Evolutionary conservation across 2,329 filamentous ascomycete genomes (phyloP).

Genomic region (Byssoonygena ceratinophila): DNA sequence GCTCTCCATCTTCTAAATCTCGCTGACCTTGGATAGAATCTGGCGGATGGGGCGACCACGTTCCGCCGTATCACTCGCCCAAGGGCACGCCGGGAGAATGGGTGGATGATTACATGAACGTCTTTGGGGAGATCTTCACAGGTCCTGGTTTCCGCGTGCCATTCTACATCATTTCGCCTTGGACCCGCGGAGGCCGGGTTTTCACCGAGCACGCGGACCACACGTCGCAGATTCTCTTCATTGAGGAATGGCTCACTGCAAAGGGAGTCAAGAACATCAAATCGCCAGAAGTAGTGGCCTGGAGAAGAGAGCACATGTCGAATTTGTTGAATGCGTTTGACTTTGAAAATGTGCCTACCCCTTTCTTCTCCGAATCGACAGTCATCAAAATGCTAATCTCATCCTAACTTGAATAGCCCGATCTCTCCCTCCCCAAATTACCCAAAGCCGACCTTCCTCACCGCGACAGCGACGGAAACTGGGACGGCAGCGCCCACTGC

Average conservation of each 20-base stretch:
- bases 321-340: conserved; percentile 41
- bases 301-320: conserved; percentile 41
- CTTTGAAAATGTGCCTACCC: conserved; percentile 28
- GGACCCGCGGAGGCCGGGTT: conserved; percentile 45
- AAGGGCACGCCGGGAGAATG: conserved; percentile 44
- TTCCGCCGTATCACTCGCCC: conserved; percentile 43
- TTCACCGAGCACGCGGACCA: conserved; percentile 48
- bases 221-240: conserved; percentile 46
- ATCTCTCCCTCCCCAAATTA: conserved; percentile 40
- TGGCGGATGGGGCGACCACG: conserved; percentile 47
- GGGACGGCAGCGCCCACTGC: conserved; percentile 39
- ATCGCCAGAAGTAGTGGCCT: conserved; percentile 37
- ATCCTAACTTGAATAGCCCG: conserved; percentile 33
- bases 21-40: no score
- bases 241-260: conserved; percentile 42
- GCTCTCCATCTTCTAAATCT: no score
- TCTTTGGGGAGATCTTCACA: conserved; percentile 35
- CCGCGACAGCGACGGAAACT: conserved; percentile 35
- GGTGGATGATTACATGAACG: conserved; percentile 39
- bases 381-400: no score
- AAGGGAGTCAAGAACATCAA: conserved; percentile 34
- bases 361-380: no score
- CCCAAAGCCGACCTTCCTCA: conserved; percentile 38
- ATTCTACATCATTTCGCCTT: conserved; percentile 47
- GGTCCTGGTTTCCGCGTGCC: conserved; percentile 44